A percentile compares a stretch with the other conserved stretches of the same genome.
These are phyloP conservation scores for Drechslerella dactyloides DNA, from an alignment of 2,329 filamentous ascomycete genomes.

Conservation along the genomic window DNA sequence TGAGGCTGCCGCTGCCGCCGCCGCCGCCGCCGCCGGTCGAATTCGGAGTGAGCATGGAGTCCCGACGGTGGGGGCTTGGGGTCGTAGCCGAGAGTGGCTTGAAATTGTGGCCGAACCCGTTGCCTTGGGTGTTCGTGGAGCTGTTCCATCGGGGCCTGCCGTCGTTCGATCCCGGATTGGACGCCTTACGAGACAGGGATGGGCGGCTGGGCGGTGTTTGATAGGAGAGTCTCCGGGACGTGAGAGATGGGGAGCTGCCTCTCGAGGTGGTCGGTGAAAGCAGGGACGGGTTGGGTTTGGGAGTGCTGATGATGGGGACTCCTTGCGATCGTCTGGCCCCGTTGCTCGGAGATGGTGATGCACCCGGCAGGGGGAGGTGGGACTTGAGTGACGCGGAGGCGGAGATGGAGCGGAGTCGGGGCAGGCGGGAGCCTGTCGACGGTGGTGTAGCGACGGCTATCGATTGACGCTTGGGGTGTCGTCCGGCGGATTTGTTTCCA, in stretches of 20 bases:
- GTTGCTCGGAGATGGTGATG: conserved; percentile 23
- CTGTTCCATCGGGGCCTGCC: conserved; percentile 75
- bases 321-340: conserved; percentile 36
- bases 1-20: not conserved
- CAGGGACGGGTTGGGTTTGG: conserved; percentile 28
- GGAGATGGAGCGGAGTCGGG: conserved; percentile 59
- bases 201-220: conserved; percentile 51
- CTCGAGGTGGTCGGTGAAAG: conserved; percentile 39
- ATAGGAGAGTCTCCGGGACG: conserved; percentile 35
- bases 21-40: not conserved
- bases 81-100: conserved; percentile 68
- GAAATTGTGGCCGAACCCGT: conserved; percentile 73
- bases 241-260: conserved; percentile 40
- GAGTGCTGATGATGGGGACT: conserved; percentile 49
- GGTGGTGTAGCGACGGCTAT: conserved; percentile 17
- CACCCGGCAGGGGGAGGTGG: conserved; percentile 53
- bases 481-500: not conserved
- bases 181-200: conserved; percentile 57
- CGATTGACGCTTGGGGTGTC: conserved; percentile 28
- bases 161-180: conserved; percentile 59
- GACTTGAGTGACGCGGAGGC: conserved; percentile 58
- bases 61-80: conserved; percentile 59
- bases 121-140: conserved; percentile 69
- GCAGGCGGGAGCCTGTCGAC: conserved; percentile 25
- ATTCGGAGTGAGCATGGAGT: conserved; percentile 16